Evolutionary conservation across 2,329 filamentous ascomycete species (phyloP), one percentile per base, ranked within the genome.

Genomic region (Trichoderma guizhouense): DNA sequence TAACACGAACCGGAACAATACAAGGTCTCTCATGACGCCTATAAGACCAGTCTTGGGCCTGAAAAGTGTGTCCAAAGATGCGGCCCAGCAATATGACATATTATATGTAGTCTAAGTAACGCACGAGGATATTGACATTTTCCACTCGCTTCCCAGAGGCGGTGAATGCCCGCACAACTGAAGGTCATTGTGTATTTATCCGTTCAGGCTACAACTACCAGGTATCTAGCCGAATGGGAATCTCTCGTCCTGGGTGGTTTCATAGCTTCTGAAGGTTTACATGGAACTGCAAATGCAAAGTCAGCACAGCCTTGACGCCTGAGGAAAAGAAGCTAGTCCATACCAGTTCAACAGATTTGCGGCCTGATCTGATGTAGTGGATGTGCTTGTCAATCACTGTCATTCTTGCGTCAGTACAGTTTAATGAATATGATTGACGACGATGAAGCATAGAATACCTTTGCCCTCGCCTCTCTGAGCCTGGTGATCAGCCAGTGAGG

Each of bases 401-500:
- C 4, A 58, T 26, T 15, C 14, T 28, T 43, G 14, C 11, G 47
- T 57, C 36, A 63, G 65, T 14, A 5, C 34, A n/a, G 2, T 26
- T 28, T 26, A 5, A 3, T 28, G 1, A 32, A 34, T 36, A 36
- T 15, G 30, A 32, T 36, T 34, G 47, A 24, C 5, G 24, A 69
- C 62, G 11, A 24, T 18, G 18, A 53, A 47, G 24, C 32, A 28
- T 28, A 26, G n/a, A n/a, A 74, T 53, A 80, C 80, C 72, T 69
- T 77, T 81, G 11, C 76, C 78, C 18, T 76, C 76, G 28, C 76
- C 79, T 34, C 77, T 79, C 69, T 82, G 76, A 18, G 78, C 76
- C 36, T 81, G 53, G 74, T 83, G 82, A 24, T 79, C 82, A 51
- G 81, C 80, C 73, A 78, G 81, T 72, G 78, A 81, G 21, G 83